Evolutionary conservation across 1,139 yeast genomes (phyloP).

Genomic region (Waltiozyma sp.): DNA sequence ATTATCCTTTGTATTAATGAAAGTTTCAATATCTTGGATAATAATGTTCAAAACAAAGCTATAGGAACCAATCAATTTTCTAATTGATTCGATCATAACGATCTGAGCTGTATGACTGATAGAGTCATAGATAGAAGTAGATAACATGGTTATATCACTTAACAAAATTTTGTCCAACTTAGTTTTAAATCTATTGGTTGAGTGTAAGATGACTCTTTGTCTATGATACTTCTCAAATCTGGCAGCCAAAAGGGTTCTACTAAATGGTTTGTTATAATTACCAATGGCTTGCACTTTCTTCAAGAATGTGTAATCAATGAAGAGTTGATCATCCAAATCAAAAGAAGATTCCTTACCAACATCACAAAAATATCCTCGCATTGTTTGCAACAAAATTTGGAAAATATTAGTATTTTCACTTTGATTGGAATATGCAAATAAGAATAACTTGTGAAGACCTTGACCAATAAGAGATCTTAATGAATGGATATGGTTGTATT

Average conservation of each 20-base stretch:
- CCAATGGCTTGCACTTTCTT: conserved; percentile 35
- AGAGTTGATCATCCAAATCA: conserved; percentile 39
- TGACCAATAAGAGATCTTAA: conserved; percentile 55
- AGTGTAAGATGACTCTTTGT: conserved; percentile 62
- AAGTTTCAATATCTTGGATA: conserved; percentile 34
- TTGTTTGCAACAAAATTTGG: conserved; percentile 52
- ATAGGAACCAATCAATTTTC: conserved; percentile 63
- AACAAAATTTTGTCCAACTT: conserved; percentile 54
- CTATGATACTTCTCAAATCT: conserved; percentile 72
- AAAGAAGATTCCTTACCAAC: conserved; percentile 67
- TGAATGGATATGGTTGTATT: conserved; percentile 52
- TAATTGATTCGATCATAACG: conserved; percentile 60
- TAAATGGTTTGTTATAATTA: conserved; percentile 57
- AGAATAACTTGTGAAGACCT: conserved; percentile 49
- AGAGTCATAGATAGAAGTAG: conserved; percentile 64
- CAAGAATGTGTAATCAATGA: conserved; percentile 34
- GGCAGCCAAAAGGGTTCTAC: conserved; percentile 69
- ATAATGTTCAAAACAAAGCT: conserved; percentile 33
- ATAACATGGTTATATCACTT: conserved; percentile 54
- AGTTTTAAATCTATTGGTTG: conserved; percentile 66
- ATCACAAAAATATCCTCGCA: conserved; percentile 77
- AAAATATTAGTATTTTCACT: conserved; percentile 64
- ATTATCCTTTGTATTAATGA: conserved; percentile 42
- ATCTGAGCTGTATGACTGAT: conserved; percentile 64
- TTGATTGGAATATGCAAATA: conserved; percentile 33